Evolutionary conservation across 805 yeast genomes (phyloP), one percentile per base, ranked within the genome.

Genomic region (Saccharomycopsis malanga): DNA sequence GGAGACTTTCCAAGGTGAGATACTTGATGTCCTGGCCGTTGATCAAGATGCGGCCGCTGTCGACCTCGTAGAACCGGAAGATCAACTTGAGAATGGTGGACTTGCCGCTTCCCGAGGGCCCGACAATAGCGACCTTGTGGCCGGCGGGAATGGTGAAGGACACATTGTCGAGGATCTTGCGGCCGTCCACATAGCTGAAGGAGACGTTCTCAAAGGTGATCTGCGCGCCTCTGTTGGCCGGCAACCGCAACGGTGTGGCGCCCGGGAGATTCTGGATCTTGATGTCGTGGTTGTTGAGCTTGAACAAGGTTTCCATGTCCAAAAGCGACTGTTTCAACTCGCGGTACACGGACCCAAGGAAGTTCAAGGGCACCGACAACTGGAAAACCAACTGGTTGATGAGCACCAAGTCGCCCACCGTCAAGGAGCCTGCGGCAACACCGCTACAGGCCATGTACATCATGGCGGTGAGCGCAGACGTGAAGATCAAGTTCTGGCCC

Each of bases 371-470:
- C 12, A 93, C 96, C 34, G 95, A 84, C 38, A 93, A 73, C 68
- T 93, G 98, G 72, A 93, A 93, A 14, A 93, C 98, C 48, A 93
- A 73, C 67, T 93, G 98, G 65, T 93, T 93, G 54, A 93, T 91
- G 51, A 93, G 70, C 18, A 93, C 98, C 59, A 93, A 71, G 61
- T 93, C 98, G 56, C 98, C 98, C 18, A 93, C 97, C 0, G 94
- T 83, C 46, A 93, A 68, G 0, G 77, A 64, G 0, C 96, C 96
- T 2, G 75, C 64, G 12, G 87, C 79, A n/a, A 93, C 93, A 23
- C 98, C 98, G 46, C 80, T 78, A 58, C 96, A 87, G 14, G 96
- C 97, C 95, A 93, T 82, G 63, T 86, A 93, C 98, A 93, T 93
- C 94, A 93, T 93, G 1, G 81, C 85, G 1, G 98, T 93, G 53